Evolutionary conservation across 768 basidiomycete species (phyloP), one percentile per base, ranked within the genome.

Genomic region (Suillus weaverae): DNA sequence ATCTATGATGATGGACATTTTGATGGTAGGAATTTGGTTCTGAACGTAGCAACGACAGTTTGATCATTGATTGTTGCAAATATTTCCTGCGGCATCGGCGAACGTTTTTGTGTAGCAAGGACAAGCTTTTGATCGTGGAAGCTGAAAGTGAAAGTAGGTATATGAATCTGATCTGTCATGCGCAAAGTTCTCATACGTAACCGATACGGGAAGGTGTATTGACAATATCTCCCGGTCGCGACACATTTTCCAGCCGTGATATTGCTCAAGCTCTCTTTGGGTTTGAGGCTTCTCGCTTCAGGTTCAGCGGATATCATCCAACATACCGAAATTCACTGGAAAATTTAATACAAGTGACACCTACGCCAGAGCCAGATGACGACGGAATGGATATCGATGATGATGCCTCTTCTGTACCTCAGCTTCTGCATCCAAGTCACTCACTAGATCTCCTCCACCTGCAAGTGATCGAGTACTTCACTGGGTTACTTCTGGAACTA

Each of bases 41-140:
- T 60, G 81, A 82, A 66, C 80, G 81, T 71, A 74, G 69, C 64
- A 92, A 92, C 69, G 92, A 95, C 70, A 80, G 81, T 60, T 75
- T 89, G 44, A 92, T 95, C 69, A 75, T 90, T 61, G 93, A 94
- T 72, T 94, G 92, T 69, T 90, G 88, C 70, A 77, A 81, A 68
- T 89, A 87, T 73, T 91, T 89, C 67, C 61, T 65, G 55, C 79
- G 76, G 32, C 75, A 70, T 53, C 77, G 79, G n/a, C 79, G 75
- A 65, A 88, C 88, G n/a, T 77, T 83, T 61, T 68, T 92, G 51
- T 87, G 88, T 72, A 91, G 86, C 63, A 85, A 81, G 55, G 92
- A 94, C 75, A 87, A 84, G 55, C 89, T 89, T 67, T 75, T 94
- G 36, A 84, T 83, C 63, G 77, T 86, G 59, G 80, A 86, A 67